Base-by-base conservation (phyloP, 108 stramenopile genomes). In the Skeletonema marinoi region DNA sequence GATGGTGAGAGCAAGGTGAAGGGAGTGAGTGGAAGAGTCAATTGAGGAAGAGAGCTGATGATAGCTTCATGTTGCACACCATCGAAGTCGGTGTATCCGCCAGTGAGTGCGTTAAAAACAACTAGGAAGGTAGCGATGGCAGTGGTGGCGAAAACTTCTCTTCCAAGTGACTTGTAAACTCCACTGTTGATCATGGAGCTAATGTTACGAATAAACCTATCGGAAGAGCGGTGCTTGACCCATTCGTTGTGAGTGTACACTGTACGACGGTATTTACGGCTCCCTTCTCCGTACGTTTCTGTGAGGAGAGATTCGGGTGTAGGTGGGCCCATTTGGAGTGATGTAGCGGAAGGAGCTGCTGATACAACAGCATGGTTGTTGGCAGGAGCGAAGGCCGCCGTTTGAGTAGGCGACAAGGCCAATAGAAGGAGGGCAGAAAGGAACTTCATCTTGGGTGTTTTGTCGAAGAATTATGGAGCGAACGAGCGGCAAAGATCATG, bases 191-290 rank as follows among this genome's bases (percentile, higher is more conserved):
- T 50, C 38, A 82, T 73, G 41, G 86, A 70, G 25, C 25, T 32
- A 16, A 87, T 36, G 63, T 90, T 85, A 59, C 60, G 41, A 29
- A 85, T 33, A 71, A 88, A 88, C 19, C 90, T 80, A 61, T 88
- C 85, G 4, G 81, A 75, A 2, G 74, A 74, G 11, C 90, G 84
- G 64, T 88, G 88, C 50, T 84, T 88, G 7, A 82, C 75, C 90
- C 90, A 90, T 62, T 90, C 86, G 46, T 88, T 81, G 71, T 90
- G 88, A n/a, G 78, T 87, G 86, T 87, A 90, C 10, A 90, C 90
- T 2, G 90, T 90, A 19, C 90, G 86, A 21, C 90, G 88, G 65
- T 81, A 88, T 65, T 84, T 83, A 14, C 90, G 88, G 21, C 54
- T 59, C 0, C 81, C 78, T 68, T 89, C 88, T 42, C 86, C 88